Evolutionary conservation across 2,329 filamentous ascomycete genomes (phyloP), one percentile per base, ranked within the genome.

Genomic region (Diaporthe sp.): DNA sequence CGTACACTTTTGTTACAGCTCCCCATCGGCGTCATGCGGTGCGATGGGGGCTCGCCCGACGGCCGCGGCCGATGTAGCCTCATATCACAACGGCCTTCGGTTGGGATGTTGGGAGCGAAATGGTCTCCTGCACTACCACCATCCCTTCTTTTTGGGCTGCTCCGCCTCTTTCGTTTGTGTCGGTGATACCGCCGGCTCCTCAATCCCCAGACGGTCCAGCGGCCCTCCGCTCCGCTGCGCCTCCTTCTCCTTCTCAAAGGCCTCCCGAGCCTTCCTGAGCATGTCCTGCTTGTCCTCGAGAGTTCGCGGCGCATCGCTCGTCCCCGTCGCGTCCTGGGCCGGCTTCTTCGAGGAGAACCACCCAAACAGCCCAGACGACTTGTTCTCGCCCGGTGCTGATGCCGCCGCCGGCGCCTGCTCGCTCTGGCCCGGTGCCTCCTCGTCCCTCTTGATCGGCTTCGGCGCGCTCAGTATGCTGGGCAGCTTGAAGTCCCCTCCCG

Each of bases 391-490:
- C 25, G 78, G 73, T 42, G 76, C 76, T 17, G 78, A 79, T 19
- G 80, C 76, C 42, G 71, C 77, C 71, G 78, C 79, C 42, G 15
- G 42, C 74, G 77, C 76, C 65, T 75, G 65, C 27, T 77, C 37
- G 32, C 77, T 59, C 66, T 75, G 59, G 12, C 70, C 73, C n/a
- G 76, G 66, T 1, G 72, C 69, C 42, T 79, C 71, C 4, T 75
- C 68, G 30, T 71, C 68, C 35, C 55, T 37, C 25, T 17, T 13
- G 50, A 79, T 70, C 10, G 79, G 73, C 59, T 74, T 70, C 2
- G 88, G 86, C 0, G 86, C 80, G 19, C 84, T 84, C 30, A 91
- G 85, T 42, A 90, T 82, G 37, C 87, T 86, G 6, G 89, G 89
- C 61, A 91, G 80, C 78, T 86, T 84, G 79, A 84, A 80, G 77